Base-by-base conservation (phyloP, 129 eudicot species). In the Artemisia annua region DNA sequence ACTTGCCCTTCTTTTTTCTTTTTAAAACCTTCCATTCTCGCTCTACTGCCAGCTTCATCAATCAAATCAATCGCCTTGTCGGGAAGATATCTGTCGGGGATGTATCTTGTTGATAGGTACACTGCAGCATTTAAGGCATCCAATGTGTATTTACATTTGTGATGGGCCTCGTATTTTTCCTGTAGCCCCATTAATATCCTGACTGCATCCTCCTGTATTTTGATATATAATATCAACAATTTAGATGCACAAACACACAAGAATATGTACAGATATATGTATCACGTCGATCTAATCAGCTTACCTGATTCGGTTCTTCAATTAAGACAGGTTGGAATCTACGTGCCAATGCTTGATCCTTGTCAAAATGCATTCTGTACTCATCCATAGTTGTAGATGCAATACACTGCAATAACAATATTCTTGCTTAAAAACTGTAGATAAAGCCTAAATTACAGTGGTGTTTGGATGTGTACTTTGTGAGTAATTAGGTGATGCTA, bases 1-100 rank as follows among this genome's bases (percentile, higher is more conserved):
- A 70, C 77, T 79, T 88, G 88, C 60, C 78, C 67, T 80, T 86
- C 88, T 66, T 86, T 91, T 70, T 78, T 91, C 83, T 78, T 80
- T 79, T 63, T 86, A 66, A 69, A 86, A 64, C 84, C 68, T 63
- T 81, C 84, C 94, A 89, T 86, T 73, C 91, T 83, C 64, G 96
- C 90, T 83, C 82, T 83, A 75, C 96, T 88, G 64, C 97, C 97
- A 0, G 97, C 97, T 78, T 92, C 97, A 32, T 92, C 97, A 22
- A 92, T 92, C 44, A 92, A 89, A 85, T 92, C 97, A 73, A 92
- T 92, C 46, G 97, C 97, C 83, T 92, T 92, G 69, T 92, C 97
- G 19, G 97, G 97, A 83, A 92, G 96, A 87, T 84, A 82, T 79
- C 97, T 69, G 73, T 92, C 97, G 10, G 96, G 87, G 69, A 92